These are phyloP conservation scores for Naematelia encephala DNA, from an alignment of 768 basidiomycete genomes.

Conservation along the genomic window DNA sequence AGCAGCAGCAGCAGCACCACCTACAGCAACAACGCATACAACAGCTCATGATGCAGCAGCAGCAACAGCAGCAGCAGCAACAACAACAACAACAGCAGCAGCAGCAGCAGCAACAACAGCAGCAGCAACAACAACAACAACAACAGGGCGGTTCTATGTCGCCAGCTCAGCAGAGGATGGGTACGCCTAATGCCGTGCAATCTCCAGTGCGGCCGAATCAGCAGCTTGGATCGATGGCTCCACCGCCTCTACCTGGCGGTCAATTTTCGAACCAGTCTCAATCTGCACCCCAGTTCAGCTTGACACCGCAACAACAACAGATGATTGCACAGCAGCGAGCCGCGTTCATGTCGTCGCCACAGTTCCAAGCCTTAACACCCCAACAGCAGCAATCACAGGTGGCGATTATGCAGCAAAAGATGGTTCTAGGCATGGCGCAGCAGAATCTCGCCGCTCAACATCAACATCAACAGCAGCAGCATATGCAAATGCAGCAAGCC, in stretches of 20 bases:
- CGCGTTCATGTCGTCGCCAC: not conserved
- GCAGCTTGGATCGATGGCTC: not conserved
- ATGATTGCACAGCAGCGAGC: slow-evolving; percentile 11
- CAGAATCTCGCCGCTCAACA: slow-evolving; percentile 7
- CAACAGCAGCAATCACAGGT: slow-evolving; percentile 23
- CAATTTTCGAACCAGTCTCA: slow-evolving; percentile 5
- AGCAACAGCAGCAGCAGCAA: slow-evolving; percentile 1
- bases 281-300: slow-evolving; percentile 8
- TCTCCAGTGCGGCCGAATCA: slow-evolving; percentile 7
- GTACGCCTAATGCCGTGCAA: not conserved
- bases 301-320: slow-evolving; percentile 12
- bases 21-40: slow-evolving; percentile 7
- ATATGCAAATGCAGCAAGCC: slow-evolving; percentile 3
- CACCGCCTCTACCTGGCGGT: not conserved
- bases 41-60: not conserved
- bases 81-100: slow-evolving; percentile 7
- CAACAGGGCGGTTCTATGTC: slow-evolving; percentile 8
- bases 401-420: slow-evolving; percentile 19
- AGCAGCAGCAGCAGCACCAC: slow-evolving; percentile 8
- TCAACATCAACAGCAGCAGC: slow-evolving; percentile 13
- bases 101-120: slow-evolving; percentile 3
- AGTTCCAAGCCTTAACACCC: not conserved
- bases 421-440: slow-evolving; percentile 13
- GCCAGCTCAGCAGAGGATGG: not conserved
- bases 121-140: slow-evolving; percentile 15